A percentile compares a stretch with the other conserved stretches of the same genome.
Evolutionary conservation across 2,329 filamentous ascomycete genomes (phyloP).

Genomic region (Trichoderma cornu-damae): DNA sequence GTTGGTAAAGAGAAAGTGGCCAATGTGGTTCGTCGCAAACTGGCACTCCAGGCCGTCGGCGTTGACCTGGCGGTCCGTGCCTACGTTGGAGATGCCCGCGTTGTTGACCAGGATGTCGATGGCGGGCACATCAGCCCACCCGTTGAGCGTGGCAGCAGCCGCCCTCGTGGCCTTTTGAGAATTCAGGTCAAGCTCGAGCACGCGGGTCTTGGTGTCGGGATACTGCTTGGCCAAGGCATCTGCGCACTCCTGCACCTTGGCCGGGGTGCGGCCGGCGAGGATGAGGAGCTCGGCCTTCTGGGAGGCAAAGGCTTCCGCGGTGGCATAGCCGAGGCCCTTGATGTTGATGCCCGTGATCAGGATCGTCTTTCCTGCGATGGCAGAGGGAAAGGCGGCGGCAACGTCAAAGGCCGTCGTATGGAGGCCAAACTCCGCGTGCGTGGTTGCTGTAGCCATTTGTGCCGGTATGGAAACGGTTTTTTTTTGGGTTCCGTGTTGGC

Average conservation of each 20-base stretch:
- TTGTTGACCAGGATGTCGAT: constrained; percentile 16
- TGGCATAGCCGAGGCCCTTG: constrained; percentile 16
- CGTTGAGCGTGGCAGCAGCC: constrained; percentile 1
- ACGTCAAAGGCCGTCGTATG: neutral
- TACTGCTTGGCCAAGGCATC: neutral
- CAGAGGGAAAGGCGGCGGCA: neutral
- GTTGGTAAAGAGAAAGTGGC: constrained; percentile 8
- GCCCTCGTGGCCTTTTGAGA: neutral
- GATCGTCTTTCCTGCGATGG: neutral
- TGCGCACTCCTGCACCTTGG: constrained; percentile 9
- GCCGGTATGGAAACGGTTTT: neutral
- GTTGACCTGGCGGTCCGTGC: constrained; percentile 1
- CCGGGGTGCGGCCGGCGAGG: constrained; percentile 5
- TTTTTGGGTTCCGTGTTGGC: too few species aligned
- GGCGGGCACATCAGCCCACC: neutral
- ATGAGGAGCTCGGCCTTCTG: constrained; percentile 11
- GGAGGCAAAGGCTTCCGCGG: constrained; percentile 7
- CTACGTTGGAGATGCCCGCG: constrained; percentile 5
- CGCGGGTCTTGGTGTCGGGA: neutral
- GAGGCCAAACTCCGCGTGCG: neutral
- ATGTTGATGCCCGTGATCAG: constrained; percentile 13
- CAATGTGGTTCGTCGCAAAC: constrained; percentile 9
- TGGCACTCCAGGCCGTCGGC: constrained; percentile 5
- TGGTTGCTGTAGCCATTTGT: constrained; percentile 12
- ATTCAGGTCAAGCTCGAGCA: neutral